These are phyloP conservation scores for Boletus reticulatus DNA, from an alignment of 768 basidiomycete species.

Conservation along the genomic window DNA sequence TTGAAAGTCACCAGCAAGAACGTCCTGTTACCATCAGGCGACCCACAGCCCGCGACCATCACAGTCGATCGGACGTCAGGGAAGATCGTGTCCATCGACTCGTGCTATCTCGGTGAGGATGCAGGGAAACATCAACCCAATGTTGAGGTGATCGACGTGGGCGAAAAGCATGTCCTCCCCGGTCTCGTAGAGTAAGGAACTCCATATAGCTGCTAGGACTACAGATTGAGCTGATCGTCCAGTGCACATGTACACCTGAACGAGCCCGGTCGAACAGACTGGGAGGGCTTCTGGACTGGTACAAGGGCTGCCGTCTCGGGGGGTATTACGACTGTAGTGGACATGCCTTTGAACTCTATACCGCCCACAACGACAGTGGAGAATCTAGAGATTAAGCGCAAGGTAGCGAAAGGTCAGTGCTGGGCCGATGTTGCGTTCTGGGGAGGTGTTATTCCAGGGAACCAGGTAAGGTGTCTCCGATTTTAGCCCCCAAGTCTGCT, in stretches of 20 bases:
- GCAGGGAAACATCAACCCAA: constrained; percentile 21
- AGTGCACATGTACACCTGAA: constrained; percentile 93
- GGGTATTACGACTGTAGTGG: constrained; percentile 92
- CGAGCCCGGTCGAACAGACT: constrained; percentile 88
- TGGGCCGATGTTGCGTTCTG: constrained; percentile 74
- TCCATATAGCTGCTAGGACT: neutral
- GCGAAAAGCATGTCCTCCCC: constrained; percentile 61
- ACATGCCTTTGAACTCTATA: constrained; percentile 98
- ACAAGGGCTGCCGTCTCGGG: constrained; percentile 88
- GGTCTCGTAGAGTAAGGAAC: constrained; percentile 73
- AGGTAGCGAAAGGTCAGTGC: constrained; percentile 67
- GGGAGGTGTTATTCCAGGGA: constrained; percentile 93
- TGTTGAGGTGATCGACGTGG: constrained; percentile 52
- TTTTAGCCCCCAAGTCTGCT: neutral
- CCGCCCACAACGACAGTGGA: constrained; percentile 89
- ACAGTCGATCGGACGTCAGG: constrained; percentile 56
- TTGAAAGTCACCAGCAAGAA: constrained; percentile 52
- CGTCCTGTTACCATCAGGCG: constrained; percentile 52
- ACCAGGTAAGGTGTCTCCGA: constrained; percentile 52
- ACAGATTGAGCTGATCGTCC: constrained; percentile 1
- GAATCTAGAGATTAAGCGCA: constrained; percentile 69
- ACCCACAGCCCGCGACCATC: constrained; percentile 64
- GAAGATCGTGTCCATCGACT: constrained; percentile 53
- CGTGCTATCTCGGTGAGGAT: constrained; percentile 31
- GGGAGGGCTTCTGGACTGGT: constrained; percentile 95